Percentiles rank a stretch among this genome's conserved stretches.
Evolutionary conservation across 495 filamentous ascomycete species (phyloP).

Genomic region (Penicillium samsonianum): DNA sequence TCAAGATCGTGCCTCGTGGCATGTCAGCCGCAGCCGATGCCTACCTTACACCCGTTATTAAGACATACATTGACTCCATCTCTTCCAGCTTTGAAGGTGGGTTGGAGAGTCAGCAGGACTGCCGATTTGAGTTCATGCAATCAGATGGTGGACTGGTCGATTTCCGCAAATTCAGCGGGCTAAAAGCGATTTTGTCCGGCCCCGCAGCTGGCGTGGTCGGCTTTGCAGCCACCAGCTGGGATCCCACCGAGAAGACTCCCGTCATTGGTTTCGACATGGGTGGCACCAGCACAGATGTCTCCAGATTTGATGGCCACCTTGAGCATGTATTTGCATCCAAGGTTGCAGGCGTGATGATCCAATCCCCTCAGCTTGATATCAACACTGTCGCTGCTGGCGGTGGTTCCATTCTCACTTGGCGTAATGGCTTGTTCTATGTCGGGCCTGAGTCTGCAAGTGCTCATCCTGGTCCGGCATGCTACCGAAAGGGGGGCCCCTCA

Average conservation of each 20-base stretch:
- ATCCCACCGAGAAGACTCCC: conserved; percentile 79
- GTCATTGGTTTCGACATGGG: conserved; percentile 98
- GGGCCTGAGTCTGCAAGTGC: conserved; percentile 92
- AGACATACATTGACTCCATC: conserved; percentile 92
- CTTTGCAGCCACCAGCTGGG: conserved; percentile 92
- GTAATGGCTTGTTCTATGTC: conserved; percentile 94
- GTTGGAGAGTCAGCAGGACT: conserved; percentile 48
- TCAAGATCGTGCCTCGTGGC: conserved; percentile 68
- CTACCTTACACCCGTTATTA: conserved; percentile 93
- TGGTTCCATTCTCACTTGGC: conserved; percentile 84
- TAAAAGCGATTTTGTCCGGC: conserved; percentile 61
- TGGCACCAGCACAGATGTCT: conserved; percentile 94
- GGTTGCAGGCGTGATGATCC: conserved; percentile 92
- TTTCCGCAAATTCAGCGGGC: conserved; percentile 57
- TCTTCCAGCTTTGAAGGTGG: conserved; percentile 60
- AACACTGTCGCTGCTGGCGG: conserved; percentile 96
- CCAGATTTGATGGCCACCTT: conserved; percentile 87
- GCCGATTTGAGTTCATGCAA: conserved; percentile 57
- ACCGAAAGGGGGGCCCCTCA: conserved; percentile 92
- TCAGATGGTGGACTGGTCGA: conserved; percentile 59
- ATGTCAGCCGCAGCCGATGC: conserved; percentile 95
- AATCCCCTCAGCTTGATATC: conserved; percentile 94
- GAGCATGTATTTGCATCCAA: conserved; percentile 98
- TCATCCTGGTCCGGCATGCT: conserved; percentile 92
- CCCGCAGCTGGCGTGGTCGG: conserved; percentile 78